Evolutionary conservation across 2,329 filamentous ascomycete genomes (phyloP).

Genomic region (Reticulascus tulasneorum): DNA sequence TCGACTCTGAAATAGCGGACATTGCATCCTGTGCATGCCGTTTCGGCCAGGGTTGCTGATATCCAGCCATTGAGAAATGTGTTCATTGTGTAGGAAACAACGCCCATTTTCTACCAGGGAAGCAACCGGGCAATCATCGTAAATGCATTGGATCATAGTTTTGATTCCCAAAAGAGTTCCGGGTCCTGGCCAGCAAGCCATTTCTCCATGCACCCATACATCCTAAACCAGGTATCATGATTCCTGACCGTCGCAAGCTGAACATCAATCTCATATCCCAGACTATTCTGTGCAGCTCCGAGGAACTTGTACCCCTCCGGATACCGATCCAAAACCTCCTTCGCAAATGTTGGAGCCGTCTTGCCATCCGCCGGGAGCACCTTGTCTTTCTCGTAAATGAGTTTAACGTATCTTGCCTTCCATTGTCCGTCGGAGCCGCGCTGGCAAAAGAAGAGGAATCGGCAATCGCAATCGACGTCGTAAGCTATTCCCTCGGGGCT

Average conservation of each 20-base stretch:
- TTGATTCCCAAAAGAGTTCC: slow-evolving; percentile 3
- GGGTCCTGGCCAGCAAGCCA: slow-evolving; percentile 29
- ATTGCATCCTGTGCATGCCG: no score
- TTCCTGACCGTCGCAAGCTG: slow-evolving; percentile 35
- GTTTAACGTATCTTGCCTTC: slow-evolving; percentile 42
- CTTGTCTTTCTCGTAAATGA: slow-evolving; percentile 48
- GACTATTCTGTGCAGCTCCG: slow-evolving; percentile 39
- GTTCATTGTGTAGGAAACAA: no score
- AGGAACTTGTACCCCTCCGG: slow-evolving; percentile 44
- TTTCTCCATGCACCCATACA: slow-evolving; percentile 39
- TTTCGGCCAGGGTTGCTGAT: no score
- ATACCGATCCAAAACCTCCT: slow-evolving; percentile 31
- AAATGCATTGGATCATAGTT: no score
- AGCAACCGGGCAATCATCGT: no score
- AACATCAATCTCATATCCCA: slow-evolving; percentile 39
- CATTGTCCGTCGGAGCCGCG: slow-evolving; percentile 18
- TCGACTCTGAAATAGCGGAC: no score
- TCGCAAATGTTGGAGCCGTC: slow-evolving; percentile 31
- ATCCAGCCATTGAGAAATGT: no score
- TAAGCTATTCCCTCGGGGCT: slow-evolving; percentile 28
- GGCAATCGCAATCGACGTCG: slow-evolving; percentile 48
- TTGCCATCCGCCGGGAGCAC: slow-evolving; percentile 40
- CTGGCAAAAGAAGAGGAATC: slow-evolving; percentile 45
- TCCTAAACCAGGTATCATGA: slow-evolving; percentile 27
- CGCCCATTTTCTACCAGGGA: no score